Conservation (phyloP, 176 grass and related monocot species). For the Cenchrus americanus region DNA sequence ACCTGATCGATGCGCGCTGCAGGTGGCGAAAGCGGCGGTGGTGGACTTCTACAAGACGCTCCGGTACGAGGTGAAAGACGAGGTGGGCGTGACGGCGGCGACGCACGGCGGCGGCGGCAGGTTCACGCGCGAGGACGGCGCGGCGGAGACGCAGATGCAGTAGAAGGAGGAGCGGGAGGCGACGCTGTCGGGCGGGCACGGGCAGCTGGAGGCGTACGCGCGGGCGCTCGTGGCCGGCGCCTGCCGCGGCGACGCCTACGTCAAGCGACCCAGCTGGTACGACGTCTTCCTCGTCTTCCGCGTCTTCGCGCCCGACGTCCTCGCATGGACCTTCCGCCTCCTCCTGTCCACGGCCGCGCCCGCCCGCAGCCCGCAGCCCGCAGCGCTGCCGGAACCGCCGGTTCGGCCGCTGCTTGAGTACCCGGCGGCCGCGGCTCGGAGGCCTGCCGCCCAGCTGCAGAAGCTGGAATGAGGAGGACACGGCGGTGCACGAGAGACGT, state of each 20-base stretch:
- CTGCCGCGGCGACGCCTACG: constrained; percentile 73
- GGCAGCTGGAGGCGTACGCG: constrained; percentile 56
- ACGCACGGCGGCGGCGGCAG: constrained; percentile 44
- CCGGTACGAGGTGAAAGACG: constrained; percentile 74
- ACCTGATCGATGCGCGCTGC: background rate
- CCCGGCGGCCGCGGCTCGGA: constrained; percentile 11
- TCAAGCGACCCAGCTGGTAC: constrained; percentile 68
- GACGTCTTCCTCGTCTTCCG: constrained; percentile 87
- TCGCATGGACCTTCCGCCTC: constrained; percentile 79
- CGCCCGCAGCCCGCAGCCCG: background rate
- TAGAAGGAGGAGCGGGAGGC: constrained; percentile 78
- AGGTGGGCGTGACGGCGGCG: constrained; percentile 75
- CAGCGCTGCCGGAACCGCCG: constrained; percentile 48
- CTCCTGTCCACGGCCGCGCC: constrained; percentile 42
- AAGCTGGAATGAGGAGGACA: constrained; percentile 31
- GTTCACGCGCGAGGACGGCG: constrained; percentile 71
- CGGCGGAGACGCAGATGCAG: constrained; percentile 45
- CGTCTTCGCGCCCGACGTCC: constrained; percentile 73
- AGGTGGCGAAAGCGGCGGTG: constrained; percentile 88
- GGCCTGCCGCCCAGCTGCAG: constrained; percentile 31
- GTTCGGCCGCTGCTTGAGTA: constrained; percentile 46
- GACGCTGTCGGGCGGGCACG: constrained; percentile 40
- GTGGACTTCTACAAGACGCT: constrained; percentile 89
- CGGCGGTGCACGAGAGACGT: too few species aligned
- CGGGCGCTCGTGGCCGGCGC: constrained; percentile 70